These are phyloP conservation scores for Yamadazyma sp. DNA, from an alignment of 1,139 yeast species.

Conservation along the genomic window DNA sequence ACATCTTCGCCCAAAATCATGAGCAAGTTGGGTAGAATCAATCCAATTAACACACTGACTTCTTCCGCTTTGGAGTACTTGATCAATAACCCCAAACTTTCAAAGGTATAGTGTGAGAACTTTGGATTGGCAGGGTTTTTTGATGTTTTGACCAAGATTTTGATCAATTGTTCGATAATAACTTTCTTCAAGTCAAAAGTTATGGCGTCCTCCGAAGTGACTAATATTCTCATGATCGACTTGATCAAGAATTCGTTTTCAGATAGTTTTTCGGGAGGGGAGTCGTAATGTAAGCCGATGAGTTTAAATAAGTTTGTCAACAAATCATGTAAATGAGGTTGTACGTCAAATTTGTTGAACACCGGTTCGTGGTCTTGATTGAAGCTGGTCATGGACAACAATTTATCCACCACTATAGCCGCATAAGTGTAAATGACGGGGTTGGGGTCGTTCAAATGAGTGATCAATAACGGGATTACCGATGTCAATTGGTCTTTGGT, in stretches of 20 bases:
- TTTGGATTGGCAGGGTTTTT: conserved; percentile 95
- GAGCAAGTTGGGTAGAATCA: conserved; percentile 67
- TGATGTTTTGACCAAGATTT: conserved; percentile 68
- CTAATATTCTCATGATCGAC: conserved; percentile 79
- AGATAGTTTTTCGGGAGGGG: conserved; percentile 84
- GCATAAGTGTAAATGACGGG: conserved; percentile 92
- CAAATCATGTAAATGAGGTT: conserved; percentile 46
- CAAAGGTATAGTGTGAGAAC: conserved; percentile 88
- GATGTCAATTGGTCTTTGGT: conserved; percentile 80
- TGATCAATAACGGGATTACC: conserved; percentile 77
- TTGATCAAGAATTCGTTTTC: conserved; percentile 94
- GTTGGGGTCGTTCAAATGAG: conserved; percentile 60
- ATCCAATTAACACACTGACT: conserved; percentile 48
- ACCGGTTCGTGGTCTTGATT: conserved; percentile 48
- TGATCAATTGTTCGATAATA: conserved; percentile 63
- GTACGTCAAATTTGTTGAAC: conserved; percentile 71
- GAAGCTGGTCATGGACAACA: conserved; percentile 71
- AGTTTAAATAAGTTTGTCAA: conserved; percentile 66
- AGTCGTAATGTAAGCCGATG: conserved; percentile 39
- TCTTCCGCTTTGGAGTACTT: conserved; percentile 38
- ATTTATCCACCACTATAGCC: conserved; percentile 87
- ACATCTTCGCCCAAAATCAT: conserved; percentile 77
- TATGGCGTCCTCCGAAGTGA: conserved; percentile 68
- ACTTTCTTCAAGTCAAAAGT: conserved; percentile 39
- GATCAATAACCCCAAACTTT: conserved; percentile 76